Evolutionary conservation across 2,329 filamentous ascomycete genomes (phyloP).

Genomic region (Fusarium lateritium): DNA sequence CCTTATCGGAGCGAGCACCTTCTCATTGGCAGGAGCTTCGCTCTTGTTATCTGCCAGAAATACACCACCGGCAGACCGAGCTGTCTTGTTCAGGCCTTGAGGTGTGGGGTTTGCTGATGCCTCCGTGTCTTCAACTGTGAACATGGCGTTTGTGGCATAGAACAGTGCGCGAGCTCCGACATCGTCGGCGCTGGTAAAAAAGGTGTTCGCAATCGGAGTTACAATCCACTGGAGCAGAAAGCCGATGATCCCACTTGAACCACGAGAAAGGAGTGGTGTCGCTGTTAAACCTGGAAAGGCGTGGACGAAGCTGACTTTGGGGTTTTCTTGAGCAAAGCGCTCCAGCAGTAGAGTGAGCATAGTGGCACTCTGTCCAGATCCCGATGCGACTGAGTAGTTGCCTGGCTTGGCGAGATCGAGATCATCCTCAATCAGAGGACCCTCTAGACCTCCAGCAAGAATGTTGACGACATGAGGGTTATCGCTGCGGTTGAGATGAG

Average conservation of each 20-base stretch:
- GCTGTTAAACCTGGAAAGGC: conserved; percentile 52
- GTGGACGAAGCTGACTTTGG: conserved; percentile 56
- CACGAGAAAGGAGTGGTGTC: conserved; percentile 41
- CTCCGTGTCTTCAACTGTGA: conserved; percentile 22
- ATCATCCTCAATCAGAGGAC: conserved; percentile 60
- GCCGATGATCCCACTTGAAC: conserved; percentile 33
- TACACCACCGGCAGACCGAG: conserved; percentile 15
- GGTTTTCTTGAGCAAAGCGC: conserved; percentile 61
- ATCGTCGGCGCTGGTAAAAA: conserved; percentile 38
- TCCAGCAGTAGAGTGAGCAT: conserved; percentile 66
- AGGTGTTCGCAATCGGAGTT: conserved; percentile 18
- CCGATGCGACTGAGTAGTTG: conserved; percentile 54
- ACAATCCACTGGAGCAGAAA: conserved; percentile 38
- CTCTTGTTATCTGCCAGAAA: conserved; percentile 37
- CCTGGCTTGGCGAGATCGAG: conserved; percentile 58
- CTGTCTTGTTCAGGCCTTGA: background rate
- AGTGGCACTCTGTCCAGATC: conserved; percentile 61
- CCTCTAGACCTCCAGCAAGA: conserved; percentile 66
- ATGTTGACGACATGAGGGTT: conserved; percentile 65
- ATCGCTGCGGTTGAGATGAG: conserved; percentile 59
- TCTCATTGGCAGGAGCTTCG: conserved; percentile 33
- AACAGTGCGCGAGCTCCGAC: conserved; percentile 42
- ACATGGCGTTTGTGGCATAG: conserved; percentile 44
- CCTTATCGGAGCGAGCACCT: conserved; percentile 23
- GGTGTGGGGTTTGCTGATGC: background rate